A percentile compares a stretch with the other conserved stretches of the same genome.
These are phyloP conservation scores for Talaromyces pinophilus DNA, from an alignment of 2,329 filamentous ascomycete species.

Conservation along the genomic window DNA sequence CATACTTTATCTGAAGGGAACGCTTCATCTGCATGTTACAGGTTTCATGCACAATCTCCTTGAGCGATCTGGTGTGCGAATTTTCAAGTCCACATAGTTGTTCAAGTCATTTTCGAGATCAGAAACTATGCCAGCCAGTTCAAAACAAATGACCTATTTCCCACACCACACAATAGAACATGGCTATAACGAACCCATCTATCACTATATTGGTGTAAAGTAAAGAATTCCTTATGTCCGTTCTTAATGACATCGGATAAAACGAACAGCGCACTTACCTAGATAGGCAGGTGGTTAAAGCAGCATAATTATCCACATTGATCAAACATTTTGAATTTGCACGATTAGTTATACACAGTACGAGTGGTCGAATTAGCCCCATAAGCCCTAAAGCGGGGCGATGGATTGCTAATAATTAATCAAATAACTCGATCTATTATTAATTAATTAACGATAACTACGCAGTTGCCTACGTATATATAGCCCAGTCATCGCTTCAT, in stretches of 20 bases:
- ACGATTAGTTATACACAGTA: not conserved
- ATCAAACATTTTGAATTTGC: not conserved
- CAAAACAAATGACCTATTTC: not conserved
- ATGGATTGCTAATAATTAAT: conserved; percentile 6
- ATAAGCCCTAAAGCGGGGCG: not conserved
- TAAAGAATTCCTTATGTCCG: not conserved
- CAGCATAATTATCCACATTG: not conserved
- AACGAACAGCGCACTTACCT: not conserved
- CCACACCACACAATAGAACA: not conserved
- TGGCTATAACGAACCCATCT: too few species aligned
- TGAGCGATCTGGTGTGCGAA: not conserved
- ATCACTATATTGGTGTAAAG: too few species aligned
- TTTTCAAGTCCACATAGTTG: not conserved
- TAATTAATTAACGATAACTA: not conserved
- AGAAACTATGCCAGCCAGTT: not conserved
- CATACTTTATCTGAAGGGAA: not conserved
- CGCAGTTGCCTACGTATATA: not conserved
- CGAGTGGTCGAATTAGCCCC: not conserved
- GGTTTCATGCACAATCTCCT: not conserved
- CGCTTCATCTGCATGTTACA: not conserved
- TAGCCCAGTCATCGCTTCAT: not conserved
- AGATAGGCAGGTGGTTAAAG: not conserved
- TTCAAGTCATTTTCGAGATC: not conserved
- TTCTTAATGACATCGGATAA: not conserved
- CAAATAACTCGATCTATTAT: not conserved